Evolutionary conservation across 495 filamentous ascomycete species (phyloP).

Genomic region (Podospora sp.): DNA sequence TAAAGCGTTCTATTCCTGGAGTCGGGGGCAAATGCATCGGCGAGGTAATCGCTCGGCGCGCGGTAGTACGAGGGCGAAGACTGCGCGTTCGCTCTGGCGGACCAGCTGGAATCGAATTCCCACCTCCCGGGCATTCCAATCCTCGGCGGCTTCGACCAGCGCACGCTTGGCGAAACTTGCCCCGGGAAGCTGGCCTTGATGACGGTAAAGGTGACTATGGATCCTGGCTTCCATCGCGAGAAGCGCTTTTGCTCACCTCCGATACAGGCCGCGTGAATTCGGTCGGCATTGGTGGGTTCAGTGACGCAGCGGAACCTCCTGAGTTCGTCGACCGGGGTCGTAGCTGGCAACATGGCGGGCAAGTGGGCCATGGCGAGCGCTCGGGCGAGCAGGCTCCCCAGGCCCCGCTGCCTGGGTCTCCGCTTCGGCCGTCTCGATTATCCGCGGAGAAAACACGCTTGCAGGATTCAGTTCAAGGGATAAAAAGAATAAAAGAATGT

Average conservation of each 20-base stretch:
- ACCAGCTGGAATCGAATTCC: neutral
- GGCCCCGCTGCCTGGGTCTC: no score
- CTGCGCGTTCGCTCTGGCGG: neutral
- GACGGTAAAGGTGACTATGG: neutral
- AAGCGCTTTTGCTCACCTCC: neutral
- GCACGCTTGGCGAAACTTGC: neutral
- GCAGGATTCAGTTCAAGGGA: no score
- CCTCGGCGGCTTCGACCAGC: neutral
- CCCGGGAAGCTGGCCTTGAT: neutral
- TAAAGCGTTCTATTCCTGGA: neutral
- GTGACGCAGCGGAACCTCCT: no score
- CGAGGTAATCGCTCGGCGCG: neutral
- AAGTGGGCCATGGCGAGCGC: no score
- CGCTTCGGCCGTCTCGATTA: no score
- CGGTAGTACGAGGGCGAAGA: slow-evolving; percentile 1
- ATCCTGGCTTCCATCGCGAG: slow-evolving; percentile 7
- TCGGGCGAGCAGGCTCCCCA: no score
- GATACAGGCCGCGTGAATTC: no score
- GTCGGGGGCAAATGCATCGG: slow-evolving; percentile 3
- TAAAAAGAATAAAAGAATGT: no score
- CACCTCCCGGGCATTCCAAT: neutral
- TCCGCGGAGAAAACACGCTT: no score
- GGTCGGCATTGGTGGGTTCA: no score
- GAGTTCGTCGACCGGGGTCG: no score
- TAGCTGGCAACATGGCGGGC: no score